Evolutionary conservation across 2,329 filamentous ascomycete genomes (phyloP).

Genomic region (Diplocarpon rosae): DNA sequence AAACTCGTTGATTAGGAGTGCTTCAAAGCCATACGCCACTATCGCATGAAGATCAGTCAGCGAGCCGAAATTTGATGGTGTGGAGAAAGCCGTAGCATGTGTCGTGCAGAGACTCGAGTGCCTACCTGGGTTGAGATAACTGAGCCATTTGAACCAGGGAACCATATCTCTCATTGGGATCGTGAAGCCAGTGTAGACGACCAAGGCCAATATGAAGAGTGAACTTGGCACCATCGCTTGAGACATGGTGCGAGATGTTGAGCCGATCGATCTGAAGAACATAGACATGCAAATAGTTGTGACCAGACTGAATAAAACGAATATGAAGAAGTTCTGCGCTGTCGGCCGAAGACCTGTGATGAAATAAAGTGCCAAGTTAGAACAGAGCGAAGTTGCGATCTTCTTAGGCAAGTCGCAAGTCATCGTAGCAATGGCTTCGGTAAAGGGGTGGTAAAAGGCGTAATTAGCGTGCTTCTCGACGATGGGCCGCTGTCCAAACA

Average conservation of each 20-base stretch:
- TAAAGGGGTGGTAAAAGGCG: conserved; percentile 82
- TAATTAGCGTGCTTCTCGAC: conserved; percentile 73
- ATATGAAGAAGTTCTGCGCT: conserved; percentile 73
- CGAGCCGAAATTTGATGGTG: too few relatives aligned
- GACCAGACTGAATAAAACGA: conserved; percentile 30
- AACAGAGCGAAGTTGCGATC: conserved; percentile 57
- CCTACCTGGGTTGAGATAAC: conserved; percentile 37
- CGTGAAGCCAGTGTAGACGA: conserved; percentile 29
- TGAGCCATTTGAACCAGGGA: conserved; percentile 72
- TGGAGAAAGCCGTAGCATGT: too few relatives aligned
- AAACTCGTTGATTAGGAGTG: conserved; percentile 72
- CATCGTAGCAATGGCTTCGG: conserved; percentile 79
- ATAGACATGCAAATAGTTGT: conserved; percentile 54
- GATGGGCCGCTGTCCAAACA: conserved; percentile 36
- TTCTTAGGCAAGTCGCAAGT: conserved; percentile 78
- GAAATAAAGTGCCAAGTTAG: conserved; percentile 78
- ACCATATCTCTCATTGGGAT: conserved; percentile 51
- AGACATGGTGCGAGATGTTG: conserved; percentile 58
- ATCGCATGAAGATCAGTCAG: too few relatives aligned
- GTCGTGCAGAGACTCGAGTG: too few relatives aligned
- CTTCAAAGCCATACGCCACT: conserved; percentile 69
- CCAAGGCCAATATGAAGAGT: conserved; percentile 30
- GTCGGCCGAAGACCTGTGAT: conserved; percentile 60
- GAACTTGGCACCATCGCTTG: conserved; percentile 51
- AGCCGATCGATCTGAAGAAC: conserved; percentile 72